A percentile compares a stretch with the other conserved stretches of the same genome.
Evolutionary conservation across 2,329 filamentous ascomycete genomes (phyloP).

Genomic region (Botrytis elliptica): DNA sequence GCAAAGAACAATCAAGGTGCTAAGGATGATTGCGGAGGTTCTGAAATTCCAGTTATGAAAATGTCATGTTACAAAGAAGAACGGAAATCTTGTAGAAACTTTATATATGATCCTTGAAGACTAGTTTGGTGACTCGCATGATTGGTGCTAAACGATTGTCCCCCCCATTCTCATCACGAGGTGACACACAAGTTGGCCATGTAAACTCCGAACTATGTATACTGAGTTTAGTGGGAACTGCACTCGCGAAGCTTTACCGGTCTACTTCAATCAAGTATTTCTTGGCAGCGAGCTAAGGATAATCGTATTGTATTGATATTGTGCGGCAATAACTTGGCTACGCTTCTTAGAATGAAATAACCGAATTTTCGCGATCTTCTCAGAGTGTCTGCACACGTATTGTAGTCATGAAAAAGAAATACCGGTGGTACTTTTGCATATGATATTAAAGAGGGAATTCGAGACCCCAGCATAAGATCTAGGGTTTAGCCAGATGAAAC

Average conservation of each 20-base stretch:
- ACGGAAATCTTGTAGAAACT: not conserved
- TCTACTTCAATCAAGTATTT: not conserved
- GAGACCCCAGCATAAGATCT: not conserved
- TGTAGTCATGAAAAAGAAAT: too few species aligned
- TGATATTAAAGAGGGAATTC: not conserved
- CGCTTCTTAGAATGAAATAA: not conserved
- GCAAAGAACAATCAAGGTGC: too few species aligned
- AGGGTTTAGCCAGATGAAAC: not conserved
- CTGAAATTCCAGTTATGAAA: not conserved
- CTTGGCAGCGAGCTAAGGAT: not conserved
- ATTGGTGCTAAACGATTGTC: not conserved
- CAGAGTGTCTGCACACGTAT: not conserved
- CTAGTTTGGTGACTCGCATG: not conserved
- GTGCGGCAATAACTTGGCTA: not conserved
- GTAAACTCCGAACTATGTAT: not conserved
- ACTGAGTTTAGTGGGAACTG: not conserved
- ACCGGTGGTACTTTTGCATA: not conserved
- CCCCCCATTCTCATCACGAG: not conserved
- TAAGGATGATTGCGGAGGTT: too few species aligned
- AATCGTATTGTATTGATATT: not conserved
- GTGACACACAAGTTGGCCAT: not conserved
- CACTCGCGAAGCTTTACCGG: not conserved
- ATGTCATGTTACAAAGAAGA: not conserved
- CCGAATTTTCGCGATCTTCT: not conserved
- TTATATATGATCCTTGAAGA: not conserved